Evolutionary conservation across 495 filamentous ascomycete genomes (phyloP).

Genomic region (Daldinia concentrica): DNA sequence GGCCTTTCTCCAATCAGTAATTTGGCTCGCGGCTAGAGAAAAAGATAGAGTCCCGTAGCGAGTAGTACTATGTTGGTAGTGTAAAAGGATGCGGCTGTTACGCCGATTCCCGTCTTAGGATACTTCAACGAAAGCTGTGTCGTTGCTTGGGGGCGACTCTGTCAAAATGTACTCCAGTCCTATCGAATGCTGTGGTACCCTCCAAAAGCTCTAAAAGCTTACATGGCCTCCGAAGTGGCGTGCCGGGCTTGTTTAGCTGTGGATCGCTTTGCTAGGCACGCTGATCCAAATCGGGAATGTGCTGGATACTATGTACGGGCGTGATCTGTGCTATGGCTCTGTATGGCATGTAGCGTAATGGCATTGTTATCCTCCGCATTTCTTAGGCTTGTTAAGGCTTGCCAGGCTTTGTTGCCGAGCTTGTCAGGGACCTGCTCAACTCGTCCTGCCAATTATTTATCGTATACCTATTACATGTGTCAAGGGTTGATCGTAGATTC

Average conservation of each 20-base stretch:
- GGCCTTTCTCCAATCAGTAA: constrained; percentile 27
- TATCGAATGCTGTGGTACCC: constrained; percentile 49
- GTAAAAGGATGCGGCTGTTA: constrained; percentile 37
- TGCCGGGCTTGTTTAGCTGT: constrained; percentile 46
- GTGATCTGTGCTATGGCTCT: constrained; percentile 39
- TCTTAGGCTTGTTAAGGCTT: constrained; percentile 21
- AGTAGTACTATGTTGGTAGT: neutral
- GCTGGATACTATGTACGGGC: constrained; percentile 38
- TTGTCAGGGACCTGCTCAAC: constrained; percentile 5
- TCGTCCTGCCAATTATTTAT: constrained; percentile 4
- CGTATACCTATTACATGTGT: neutral
- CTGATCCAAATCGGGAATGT: constrained; percentile 52
- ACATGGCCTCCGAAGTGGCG: constrained; percentile 48
- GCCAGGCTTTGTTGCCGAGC: neutral
- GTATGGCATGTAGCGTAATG: constrained; percentile 2
- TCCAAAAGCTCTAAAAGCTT: constrained; percentile 37
- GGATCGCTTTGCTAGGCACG: constrained; percentile 46
- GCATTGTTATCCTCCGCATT: constrained; percentile 43
- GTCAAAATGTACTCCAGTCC: constrained; percentile 26
- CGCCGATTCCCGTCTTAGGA: constrained; percentile 36
- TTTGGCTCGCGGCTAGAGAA: neutral
- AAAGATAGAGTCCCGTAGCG: constrained; percentile 11
- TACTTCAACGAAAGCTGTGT: constrained; percentile 8
- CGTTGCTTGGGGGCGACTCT: constrained; percentile 11
- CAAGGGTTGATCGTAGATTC: constrained; percentile 26